Base-by-base conservation (phyloP, 1,284 basidiomycete species). In the Sporisorium scitamineum region DNA sequence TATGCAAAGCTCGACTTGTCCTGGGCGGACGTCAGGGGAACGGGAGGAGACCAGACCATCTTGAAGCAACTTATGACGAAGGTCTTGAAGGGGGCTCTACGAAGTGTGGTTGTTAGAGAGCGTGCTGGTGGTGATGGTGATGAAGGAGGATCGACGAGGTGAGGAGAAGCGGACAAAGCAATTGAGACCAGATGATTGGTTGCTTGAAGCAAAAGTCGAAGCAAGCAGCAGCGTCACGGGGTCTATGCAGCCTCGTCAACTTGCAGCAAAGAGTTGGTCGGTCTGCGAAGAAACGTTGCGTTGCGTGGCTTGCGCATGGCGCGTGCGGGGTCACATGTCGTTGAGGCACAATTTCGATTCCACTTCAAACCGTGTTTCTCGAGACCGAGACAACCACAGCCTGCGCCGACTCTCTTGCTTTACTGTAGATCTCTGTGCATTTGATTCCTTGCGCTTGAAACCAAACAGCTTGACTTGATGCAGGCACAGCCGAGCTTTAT, bases 1-100 rank as follows among this genome's bases (percentile, higher is more conserved):
- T 89, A 90, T 54, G 90, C 92, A 63, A 84, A 86, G 87, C 81
- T 71, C 54, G 69, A 55, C 68, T 78, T 78, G 71, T 78, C 76
- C 56, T 68, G 34, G 27, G 76, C 76, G 27, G 76, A 78, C 26
- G 53, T 54, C 1, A 56, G 76, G 10, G 68, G 42, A 13, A 76
- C 72, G n/a, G 70, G 58, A 18, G 76, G 76, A 50, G 66, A 65
- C 76, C 76, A 78, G 34, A 68, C 65, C 74, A 76, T 74, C 31
- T 26, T 67, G 44, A 26, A 10, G 31, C 27, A 20, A 29, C 5
- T 3, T 27, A 4, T 3, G 41, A 44, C 41, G 7, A 45, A 47
- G 44, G 13, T 47, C 24, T 27, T 26, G 24, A 26, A 31, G 9
- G 29, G 44, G 13, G 44, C 16, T 24, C 7, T 42, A 8, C n/a